These are phyloP conservation scores for Phyllosticta capitalensis DNA, from an alignment of 2,329 filamentous ascomycete species.

Conservation along the genomic window DNA sequence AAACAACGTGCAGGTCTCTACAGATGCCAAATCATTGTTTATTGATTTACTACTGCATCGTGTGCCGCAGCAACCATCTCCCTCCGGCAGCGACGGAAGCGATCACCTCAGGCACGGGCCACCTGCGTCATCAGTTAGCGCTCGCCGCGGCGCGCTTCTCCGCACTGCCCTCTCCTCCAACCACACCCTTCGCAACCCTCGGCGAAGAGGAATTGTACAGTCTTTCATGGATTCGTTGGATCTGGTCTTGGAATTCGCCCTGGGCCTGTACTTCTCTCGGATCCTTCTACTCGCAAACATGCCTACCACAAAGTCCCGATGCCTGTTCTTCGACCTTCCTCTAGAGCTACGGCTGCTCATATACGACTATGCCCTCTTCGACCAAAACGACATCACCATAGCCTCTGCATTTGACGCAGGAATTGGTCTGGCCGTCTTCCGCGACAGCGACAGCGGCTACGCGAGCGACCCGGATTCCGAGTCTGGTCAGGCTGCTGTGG, in stretches of 20 bases:
- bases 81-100: too few species aligned
- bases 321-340: conserved; percentile 23
- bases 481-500: not conserved
- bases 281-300: not conserved
- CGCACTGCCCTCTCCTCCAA: not conserved
- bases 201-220: not conserved
- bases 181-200: not conserved
- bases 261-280: not conserved
- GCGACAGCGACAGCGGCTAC: conserved; percentile 22
- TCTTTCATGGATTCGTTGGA: not conserved
- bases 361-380: conserved; percentile 31
- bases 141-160: not conserved
- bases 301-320: not conserved
- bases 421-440: conserved; percentile 14
- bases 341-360: conserved; percentile 34
- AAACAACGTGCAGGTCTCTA: not conserved
- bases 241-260: not conserved
- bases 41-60: not conserved
- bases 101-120: not conserved
- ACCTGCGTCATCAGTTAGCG: not conserved
- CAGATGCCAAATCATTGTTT: not conserved
- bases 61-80: not conserved
- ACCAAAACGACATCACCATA: conserved; percentile 29
- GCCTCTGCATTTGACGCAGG: conserved; percentile 15
- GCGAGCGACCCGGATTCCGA: conserved; percentile 16